phyloP scores from a whole-genome alignment of 768 basidiomycete genomes.

The Leccinum boreale region DNA sequence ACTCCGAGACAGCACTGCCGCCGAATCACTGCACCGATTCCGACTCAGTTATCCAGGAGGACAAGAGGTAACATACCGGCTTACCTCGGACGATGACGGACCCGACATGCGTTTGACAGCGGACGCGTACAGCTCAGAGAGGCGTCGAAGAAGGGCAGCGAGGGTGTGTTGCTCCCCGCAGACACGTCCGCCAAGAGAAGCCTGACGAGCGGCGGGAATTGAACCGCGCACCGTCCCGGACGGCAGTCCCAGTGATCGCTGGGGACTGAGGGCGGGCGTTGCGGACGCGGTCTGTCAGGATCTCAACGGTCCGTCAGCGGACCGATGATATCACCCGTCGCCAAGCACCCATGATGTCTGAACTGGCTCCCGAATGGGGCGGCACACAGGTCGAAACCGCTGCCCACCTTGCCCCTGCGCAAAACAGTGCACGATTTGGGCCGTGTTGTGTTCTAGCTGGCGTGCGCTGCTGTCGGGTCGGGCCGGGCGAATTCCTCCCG shows the following conservation, averaged over 20 bases:
- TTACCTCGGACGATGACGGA: conserved; percentile 50
- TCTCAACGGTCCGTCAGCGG: background rate
- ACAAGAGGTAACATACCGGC: conserved; percentile 27
- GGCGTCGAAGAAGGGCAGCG: conserved; percentile 46
- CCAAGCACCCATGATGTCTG: background rate
- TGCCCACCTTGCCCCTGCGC: conserved; percentile 97
- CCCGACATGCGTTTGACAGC: conserved; percentile 8
- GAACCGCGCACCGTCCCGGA: conserved; percentile 53
- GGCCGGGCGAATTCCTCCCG: conserved; percentile 43
- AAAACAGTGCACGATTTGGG: conserved; percentile 92
- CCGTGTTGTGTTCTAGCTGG: conserved; percentile 81
- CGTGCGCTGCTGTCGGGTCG: conserved; percentile 41
- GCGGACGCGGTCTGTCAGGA: conserved; percentile 12
- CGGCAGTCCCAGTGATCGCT: conserved; percentile 62
- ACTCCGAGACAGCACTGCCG: background rate
- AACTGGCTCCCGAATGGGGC: conserved; percentile 46
- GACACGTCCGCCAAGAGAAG: conserved; percentile 95
- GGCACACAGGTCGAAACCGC: conserved; percentile 93
- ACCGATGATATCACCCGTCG: background rate
- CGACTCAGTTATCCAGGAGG: background rate
- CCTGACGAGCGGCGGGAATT: conserved; percentile 78
- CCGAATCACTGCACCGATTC: conserved; percentile 43
- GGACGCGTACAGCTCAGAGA: conserved; percentile 39
- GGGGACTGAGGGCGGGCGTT: conserved; percentile 55
- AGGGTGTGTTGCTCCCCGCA: conserved; percentile 93